Conservation (phyloP, 1,139 yeast genomes). For the Taphrina deformans region DNA sequence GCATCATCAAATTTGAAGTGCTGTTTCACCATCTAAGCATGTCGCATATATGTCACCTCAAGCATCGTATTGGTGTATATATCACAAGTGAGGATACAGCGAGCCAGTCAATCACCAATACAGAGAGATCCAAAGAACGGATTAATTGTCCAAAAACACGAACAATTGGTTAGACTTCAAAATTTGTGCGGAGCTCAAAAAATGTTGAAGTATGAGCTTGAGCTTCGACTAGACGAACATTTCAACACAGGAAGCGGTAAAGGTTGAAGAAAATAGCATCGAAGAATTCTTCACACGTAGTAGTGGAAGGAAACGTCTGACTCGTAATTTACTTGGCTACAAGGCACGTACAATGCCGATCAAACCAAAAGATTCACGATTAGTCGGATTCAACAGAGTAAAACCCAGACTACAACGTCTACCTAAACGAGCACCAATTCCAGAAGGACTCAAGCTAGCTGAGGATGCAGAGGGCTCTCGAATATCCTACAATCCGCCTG, state of each 20-base stretch:
- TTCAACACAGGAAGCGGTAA: no score
- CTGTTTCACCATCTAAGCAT: conserved; percentile 24
- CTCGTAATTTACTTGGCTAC: no score
- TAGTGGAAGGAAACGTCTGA: no score
- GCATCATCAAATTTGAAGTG: conserved; percentile 31
- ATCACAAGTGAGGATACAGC: no score
- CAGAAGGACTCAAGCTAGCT: conserved; percentile 28
- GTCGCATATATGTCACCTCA: neutral
- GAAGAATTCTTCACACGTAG: no score
- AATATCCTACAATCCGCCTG: conserved; percentile 32
- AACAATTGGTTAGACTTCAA: neutral
- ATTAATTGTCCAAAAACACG: neutral
- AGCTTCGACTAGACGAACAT: no score
- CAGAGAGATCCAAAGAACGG: no score
- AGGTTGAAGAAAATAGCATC: no score
- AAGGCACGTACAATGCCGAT: conserved; percentile 23
- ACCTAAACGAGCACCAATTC: conserved; percentile 25
- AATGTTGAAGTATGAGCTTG: neutral
- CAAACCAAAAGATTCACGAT: conserved; percentile 30
- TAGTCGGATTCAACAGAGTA: conserved; percentile 27
- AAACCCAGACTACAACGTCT: conserved; percentile 28
- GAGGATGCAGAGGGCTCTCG: conserved; percentile 18
- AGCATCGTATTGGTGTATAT: neutral
- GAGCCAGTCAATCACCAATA: no score
- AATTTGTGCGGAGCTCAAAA: conserved; percentile 10